These are phyloP conservation scores for Leccinum ochraceum DNA, from an alignment of 768 basidiomycete genomes.

Conservation along the genomic window DNA sequence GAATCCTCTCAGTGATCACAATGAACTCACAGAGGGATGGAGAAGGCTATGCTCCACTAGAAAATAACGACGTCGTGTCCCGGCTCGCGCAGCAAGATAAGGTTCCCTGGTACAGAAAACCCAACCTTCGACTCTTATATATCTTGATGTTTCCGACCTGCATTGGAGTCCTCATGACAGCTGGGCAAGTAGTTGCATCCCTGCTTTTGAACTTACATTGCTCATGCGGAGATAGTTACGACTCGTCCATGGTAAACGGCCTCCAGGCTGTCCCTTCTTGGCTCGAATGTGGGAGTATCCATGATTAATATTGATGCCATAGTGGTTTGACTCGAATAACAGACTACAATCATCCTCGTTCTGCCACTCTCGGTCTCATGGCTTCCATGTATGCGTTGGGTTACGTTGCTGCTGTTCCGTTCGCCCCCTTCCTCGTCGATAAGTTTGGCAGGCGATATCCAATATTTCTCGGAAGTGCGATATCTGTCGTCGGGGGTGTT, in stretches of 20 bases:
- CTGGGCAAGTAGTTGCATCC: neutral
- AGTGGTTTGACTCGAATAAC: neutral
- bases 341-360: neutral
- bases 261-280: neutral
- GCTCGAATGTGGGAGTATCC: neutral
- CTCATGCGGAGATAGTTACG: neutral
- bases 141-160: neutral
- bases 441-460: no score
- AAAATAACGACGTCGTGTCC: no score
- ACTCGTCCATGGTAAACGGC: neutral
- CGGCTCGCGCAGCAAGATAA: neutral
- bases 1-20: no score
- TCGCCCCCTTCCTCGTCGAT: no score
- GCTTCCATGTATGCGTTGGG: no score
- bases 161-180: no score
- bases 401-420: no score
- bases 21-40: no score
- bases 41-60: no score
- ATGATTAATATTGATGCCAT: neutral
- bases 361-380: no score
- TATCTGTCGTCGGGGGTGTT: no score
- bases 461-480: no score
- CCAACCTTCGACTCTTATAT: conserved; percentile 25
- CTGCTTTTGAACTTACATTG: neutral
- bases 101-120: conserved; percentile 56